Base-by-base conservation (phyloP, 2,329 filamentous ascomycete species). In the Colletotrichum destructivum region DNA sequence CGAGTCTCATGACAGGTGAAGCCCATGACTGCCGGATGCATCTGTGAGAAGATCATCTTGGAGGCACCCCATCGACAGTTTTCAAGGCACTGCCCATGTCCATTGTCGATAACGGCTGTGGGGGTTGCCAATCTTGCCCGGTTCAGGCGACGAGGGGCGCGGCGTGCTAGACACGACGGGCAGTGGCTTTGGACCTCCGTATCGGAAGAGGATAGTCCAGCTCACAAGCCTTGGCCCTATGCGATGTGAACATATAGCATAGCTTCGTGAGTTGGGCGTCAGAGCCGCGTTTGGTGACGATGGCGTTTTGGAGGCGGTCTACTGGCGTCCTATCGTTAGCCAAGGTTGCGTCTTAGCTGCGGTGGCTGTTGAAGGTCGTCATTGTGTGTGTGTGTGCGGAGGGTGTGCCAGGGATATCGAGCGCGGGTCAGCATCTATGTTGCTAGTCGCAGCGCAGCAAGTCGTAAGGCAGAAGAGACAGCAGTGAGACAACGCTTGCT, bases 291-390 rank as follows among this genome's bases (percentile, higher is more conserved):
- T 38, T 68, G 49, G 35, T 71, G 64, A 68, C 57, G 54, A 69
- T 64, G 59, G 40, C 59, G 44, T 69, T 46, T 56, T 59, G 26
- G 65, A 60, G 69, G 69, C 59, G 69, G 69, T 71, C 51, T 69
- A 42, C n/a, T 68, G 64, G 64, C 52, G 57, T 59, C 21, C 42
- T 59, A 46, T 42, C 57, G 23, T 46, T 62, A 69, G 51, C 9
- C 35, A 51, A 68, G 64, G 23, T 51, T 44, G n/a, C 15, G 44
- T 35, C 46, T 62, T 63, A 59, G 69, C 54, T 57, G 38, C 21
- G 42, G 57, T 40, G 31, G 16, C 40, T 16, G 57, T 21, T 15
- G 59, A 52, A 16, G 47, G 31, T 26, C 38, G 56, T 44, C 23
- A 31, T 40, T 35, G 42, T 35, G 31, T 35, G 31, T 9, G 31